A percentile compares a stretch with the other conserved stretches of the same genome.
Conservation (phyloP, 1,139 yeast species). For the Scheffersomyces illinoinensis region DNA sequence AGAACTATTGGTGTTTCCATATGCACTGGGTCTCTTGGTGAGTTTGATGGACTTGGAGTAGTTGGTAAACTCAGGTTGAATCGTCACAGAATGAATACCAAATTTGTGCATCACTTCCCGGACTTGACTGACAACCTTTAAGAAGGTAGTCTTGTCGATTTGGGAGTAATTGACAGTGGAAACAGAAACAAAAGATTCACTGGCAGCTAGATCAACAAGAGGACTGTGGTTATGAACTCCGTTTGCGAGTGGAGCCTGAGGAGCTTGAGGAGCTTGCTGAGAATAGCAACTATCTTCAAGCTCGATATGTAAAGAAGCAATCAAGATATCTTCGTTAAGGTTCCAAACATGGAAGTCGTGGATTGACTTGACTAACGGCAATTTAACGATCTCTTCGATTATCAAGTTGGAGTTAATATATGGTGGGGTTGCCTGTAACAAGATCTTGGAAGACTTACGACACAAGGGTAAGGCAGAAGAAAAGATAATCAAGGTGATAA, state of each 20-base stretch:
- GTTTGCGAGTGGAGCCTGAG: background rate
- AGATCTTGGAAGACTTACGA: slow-evolving; percentile 79
- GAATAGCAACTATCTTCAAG: slow-evolving; percentile 43
- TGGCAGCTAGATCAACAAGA: slow-evolving; percentile 3
- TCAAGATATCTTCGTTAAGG: slow-evolving; percentile 80
- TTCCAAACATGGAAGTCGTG: slow-evolving; percentile 99
- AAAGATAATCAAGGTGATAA: slow-evolving; percentile 85
- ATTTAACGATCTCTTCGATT: slow-evolving; percentile 60
- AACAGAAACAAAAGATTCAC: slow-evolving; percentile 3
- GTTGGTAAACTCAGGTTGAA: slow-evolving; percentile 77
- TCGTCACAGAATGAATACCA: slow-evolving; percentile 92
- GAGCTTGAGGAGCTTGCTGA: slow-evolving; percentile 25
- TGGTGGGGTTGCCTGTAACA: slow-evolving; percentile 91
- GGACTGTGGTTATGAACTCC: background rate
- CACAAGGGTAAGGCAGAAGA: slow-evolving; percentile 91
- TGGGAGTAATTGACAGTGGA: slow-evolving; percentile 23
- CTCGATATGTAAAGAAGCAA: slow-evolving; percentile 89
- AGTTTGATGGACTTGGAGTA: slow-evolving; percentile 2
- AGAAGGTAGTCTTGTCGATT: slow-evolving; percentile 49
- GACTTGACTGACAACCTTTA: slow-evolving; percentile 72
- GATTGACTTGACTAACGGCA: slow-evolving; percentile 77
- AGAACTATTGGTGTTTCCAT: slow-evolving; percentile 33
- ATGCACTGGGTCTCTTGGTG: slow-evolving; percentile 21
- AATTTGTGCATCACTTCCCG: slow-evolving; percentile 77
- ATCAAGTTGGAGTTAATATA: slow-evolving; percentile 76